Evolutionary conservation across 1,284 basidiomycete genomes (phyloP).

Genomic region (Farysia itapuensis): DNA sequence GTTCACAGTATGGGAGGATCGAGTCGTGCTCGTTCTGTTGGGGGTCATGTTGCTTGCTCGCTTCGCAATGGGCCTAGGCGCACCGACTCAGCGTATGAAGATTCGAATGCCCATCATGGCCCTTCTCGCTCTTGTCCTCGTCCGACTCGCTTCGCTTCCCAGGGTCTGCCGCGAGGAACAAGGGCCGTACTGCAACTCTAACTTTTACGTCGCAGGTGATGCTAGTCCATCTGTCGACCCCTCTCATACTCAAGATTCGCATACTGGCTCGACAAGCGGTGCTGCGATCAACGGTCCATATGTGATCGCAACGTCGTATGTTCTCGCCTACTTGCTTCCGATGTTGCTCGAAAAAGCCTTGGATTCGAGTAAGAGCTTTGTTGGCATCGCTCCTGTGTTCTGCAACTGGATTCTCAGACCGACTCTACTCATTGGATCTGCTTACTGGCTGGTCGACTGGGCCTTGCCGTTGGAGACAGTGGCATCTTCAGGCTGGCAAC

Average conservation of each 20-base stretch:
- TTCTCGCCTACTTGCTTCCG: constrained; percentile 34
- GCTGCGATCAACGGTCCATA: constrained; percentile 42
- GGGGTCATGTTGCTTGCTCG: constrained; percentile 15
- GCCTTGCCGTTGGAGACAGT: constrained; percentile 12
- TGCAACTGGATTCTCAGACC: constrained; percentile 47
- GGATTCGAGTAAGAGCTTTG: constrained; percentile 29
- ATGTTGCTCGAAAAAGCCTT: constrained; percentile 21
- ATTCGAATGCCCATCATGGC: constrained; percentile 74
- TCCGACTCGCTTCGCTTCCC: constrained; percentile 75
- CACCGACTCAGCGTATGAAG: constrained; percentile 66
- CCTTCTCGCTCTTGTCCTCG: constrained; percentile 69
- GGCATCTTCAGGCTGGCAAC: constrained; percentile 3
- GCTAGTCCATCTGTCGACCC: background rate
- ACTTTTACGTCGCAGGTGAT: constrained; percentile 61
- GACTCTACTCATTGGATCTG: constrained; percentile 41
- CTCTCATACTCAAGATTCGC: background rate
- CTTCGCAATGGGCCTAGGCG: constrained; percentile 10
- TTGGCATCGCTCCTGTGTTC: constrained; percentile 40
- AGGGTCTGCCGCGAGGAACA: constrained; percentile 92
- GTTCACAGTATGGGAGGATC: constrained; percentile 94
- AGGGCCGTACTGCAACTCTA: constrained; percentile 76
- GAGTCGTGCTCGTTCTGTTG: constrained; percentile 67
- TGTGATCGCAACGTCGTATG: constrained; percentile 31
- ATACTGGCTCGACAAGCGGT: background rate
- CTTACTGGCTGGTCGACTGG: constrained; percentile 52